phyloP scores from a whole-genome alignment of 2,329 filamentous ascomycete species.

The Cercospora brassicicola region DNA sequence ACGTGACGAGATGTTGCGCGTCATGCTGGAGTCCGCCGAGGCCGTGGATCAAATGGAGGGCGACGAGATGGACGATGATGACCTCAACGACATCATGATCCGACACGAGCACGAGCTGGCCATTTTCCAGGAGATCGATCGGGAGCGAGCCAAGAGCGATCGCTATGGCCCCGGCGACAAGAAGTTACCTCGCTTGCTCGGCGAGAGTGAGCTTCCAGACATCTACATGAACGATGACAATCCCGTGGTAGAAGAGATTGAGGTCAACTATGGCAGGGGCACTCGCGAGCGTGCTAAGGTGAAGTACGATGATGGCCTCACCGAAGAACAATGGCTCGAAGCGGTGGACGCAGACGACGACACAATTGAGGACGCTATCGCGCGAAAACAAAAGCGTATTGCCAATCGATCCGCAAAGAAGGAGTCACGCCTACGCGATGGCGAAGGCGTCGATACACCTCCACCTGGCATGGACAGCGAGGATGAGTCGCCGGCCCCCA shows the following conservation, averaged over 20 bases:
- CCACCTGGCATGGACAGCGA: constrained; percentile 77
- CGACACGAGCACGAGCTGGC: constrained; percentile 77
- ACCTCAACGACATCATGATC: constrained; percentile 91
- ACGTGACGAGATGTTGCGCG: constrained; percentile 92
- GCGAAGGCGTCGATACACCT: constrained; percentile 68
- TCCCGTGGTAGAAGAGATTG: constrained; percentile 73
- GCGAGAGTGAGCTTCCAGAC: constrained; percentile 84
- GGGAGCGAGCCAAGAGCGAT: constrained; percentile 65
- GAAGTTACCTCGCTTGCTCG: constrained; percentile 74
- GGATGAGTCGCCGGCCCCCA: constrained; percentile 65
- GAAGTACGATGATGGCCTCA: constrained; percentile 94
- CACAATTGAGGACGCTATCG: constrained; percentile 85
- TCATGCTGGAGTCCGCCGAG: constrained; percentile 80
- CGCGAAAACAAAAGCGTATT: constrained; percentile 81
- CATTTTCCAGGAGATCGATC: constrained; percentile 80
- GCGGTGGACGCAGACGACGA: constrained; percentile 97
- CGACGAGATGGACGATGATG: constrained; percentile 98
- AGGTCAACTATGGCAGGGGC: constrained; percentile 79
- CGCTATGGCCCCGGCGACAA: constrained; percentile 69
- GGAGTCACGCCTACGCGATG: constrained; percentile 13
- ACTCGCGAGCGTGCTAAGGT: constrained; percentile 93
- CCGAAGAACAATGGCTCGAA: constrained; percentile 98
- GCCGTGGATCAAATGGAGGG: constrained; percentile 72
- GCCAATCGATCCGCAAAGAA: constrained; percentile 78
- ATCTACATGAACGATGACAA: constrained; percentile 89